These are phyloP conservation scores for Geotrichum bryndzae DNA, from an alignment of 1,139 yeast species.

Conservation along the genomic window DNA sequence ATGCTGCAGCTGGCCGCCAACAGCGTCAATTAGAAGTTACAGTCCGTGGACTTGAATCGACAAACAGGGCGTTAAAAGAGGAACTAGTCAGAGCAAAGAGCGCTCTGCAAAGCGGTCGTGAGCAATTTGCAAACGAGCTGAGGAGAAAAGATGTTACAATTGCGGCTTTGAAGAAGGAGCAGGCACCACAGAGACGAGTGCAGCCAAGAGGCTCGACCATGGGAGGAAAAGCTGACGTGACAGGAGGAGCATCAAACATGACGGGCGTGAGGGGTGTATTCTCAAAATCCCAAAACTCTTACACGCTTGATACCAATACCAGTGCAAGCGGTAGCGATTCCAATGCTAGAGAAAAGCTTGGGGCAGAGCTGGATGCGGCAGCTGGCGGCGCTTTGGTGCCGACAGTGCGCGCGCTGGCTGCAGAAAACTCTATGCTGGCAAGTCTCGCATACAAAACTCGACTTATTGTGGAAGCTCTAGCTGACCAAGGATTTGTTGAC, in stretches of 20 bases:
- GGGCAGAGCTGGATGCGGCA: not conserved
- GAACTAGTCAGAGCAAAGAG: slow-evolving; percentile 18
- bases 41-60: slow-evolving; percentile 11
- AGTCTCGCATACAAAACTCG: slow-evolving; percentile 23
- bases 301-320: slow-evolving; percentile 7
- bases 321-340: not conserved
- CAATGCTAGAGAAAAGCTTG: not conserved
- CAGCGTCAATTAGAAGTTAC: slow-evolving; percentile 19
- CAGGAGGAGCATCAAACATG: slow-evolving; percentile 19
- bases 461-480: slow-evolving; percentile 15
- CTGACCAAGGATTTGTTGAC: not conserved
- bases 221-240: not conserved
- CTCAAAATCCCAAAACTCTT: slow-evolving; percentile 22
- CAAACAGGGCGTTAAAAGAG: slow-evolving; percentile 17
- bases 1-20: slow-evolving; percentile 15
- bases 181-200: not conserved
- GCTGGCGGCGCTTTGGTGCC: not conserved
- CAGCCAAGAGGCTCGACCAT: not conserved
- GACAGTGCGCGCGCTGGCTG: slow-evolving; percentile 10
- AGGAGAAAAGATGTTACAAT: slow-evolving; percentile 28
- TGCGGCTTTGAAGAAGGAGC: slow-evolving; percentile 24
- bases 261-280: slow-evolving; percentile 26
- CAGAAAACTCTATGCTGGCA: slow-evolving; percentile 18
- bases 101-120: slow-evolving; percentile 29
- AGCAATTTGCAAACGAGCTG: slow-evolving; percentile 29